Conservation (phyloP, 352 stramenopile species). For the Peronospora tabacina region DNA sequence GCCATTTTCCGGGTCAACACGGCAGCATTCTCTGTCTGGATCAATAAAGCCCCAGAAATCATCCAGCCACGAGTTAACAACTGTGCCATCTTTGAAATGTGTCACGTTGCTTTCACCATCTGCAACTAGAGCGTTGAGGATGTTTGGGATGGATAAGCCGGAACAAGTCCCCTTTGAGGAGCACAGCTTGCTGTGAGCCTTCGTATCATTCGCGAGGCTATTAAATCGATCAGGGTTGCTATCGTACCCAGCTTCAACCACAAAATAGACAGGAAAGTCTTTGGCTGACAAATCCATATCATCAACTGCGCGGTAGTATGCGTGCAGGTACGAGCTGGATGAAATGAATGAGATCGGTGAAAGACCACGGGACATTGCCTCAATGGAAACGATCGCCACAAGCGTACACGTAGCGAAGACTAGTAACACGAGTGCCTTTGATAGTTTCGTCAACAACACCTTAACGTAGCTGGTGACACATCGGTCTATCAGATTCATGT, state of each 20-base stretch:
- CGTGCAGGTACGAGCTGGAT: slow-evolving; percentile 48
- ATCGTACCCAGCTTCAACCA: slow-evolving; percentile 56
- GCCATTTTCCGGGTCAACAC: slow-evolving; percentile 31
- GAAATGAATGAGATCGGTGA: slow-evolving; percentile 46
- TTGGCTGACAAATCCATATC: slow-evolving; percentile 41
- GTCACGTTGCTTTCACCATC: slow-evolving; percentile 30
- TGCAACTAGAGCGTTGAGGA: slow-evolving; percentile 40
- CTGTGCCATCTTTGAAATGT: slow-evolving; percentile 34
- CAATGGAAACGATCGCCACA: slow-evolving; percentile 43
- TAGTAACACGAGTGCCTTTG: slow-evolving; percentile 53
- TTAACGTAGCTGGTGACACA: slow-evolving; percentile 36
- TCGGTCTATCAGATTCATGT: slow-evolving; percentile 33
- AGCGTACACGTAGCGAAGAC: slow-evolving; percentile 42
- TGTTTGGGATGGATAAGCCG: slow-evolving; percentile 49
- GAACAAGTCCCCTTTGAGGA: slow-evolving; percentile 52
- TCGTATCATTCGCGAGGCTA: slow-evolving; percentile 22
- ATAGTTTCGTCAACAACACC: slow-evolving; percentile 33
- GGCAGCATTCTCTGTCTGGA: slow-evolving; percentile 57
- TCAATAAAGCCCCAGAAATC: slow-evolving; percentile 67
- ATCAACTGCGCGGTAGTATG: slow-evolving; percentile 42
- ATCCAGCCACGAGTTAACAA: slow-evolving; percentile 66
- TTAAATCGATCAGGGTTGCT: slow-evolving; percentile 36
- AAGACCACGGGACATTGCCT: slow-evolving; percentile 48
- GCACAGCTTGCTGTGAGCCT: slow-evolving; percentile 43
- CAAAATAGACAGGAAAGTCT: slow-evolving; percentile 48